phyloP scores from a whole-genome alignment of 2,329 filamentous ascomycete genomes.

The Xylaria multiplex region DNA sequence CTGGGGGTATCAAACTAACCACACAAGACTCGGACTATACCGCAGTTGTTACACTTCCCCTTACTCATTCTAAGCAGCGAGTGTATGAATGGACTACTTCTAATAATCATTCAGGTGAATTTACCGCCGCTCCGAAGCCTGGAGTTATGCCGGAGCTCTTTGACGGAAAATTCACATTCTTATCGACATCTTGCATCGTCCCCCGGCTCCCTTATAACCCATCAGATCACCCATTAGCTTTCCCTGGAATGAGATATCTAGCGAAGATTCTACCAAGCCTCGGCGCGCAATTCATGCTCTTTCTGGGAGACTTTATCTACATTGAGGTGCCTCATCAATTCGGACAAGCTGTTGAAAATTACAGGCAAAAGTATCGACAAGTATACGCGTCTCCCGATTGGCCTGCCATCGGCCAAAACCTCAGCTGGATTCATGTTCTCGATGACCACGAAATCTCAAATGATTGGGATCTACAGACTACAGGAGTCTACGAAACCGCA shows the following conservation, averaged over 20 bases:
- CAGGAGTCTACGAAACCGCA: slow-evolving; percentile 81
- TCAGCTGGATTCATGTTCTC: slow-evolving; percentile 98
- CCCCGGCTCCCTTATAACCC: slow-evolving; percentile 90
- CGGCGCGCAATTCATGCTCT: slow-evolving; percentile 81
- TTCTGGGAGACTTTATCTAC: slow-evolving; percentile 89
- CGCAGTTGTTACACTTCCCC: slow-evolving; percentile 71
- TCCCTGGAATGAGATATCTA: slow-evolving; percentile 82
- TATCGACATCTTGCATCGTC: slow-evolving; percentile 93
- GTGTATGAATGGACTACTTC: slow-evolving; percentile 86
- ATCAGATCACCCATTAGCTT: slow-evolving; percentile 81
- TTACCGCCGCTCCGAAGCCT: slow-evolving; percentile 77
- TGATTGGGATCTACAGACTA: slow-evolving; percentile 87
- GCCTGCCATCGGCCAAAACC: slow-evolving; percentile 75
- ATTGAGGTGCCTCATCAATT: slow-evolving; percentile 86
- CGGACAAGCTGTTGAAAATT: slow-evolving; percentile 77
- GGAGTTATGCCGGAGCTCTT: slow-evolving; percentile 70
- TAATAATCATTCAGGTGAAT: slow-evolving; percentile 85
- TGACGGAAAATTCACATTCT: slow-evolving; percentile 82
- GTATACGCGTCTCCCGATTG: slow-evolving; percentile 97
- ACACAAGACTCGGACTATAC: slow-evolving; percentile 86
- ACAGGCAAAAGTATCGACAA: slow-evolving; percentile 90
- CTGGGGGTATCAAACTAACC: slow-evolving; percentile 72
- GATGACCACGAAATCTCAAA: slow-evolving; percentile 98
- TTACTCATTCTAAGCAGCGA: slow-evolving; percentile 73
- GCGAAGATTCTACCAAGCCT: slow-evolving; percentile 77